Conservation (phyloP, 2,329 filamentous ascomycete genomes). For the Domatiomyces catenatus region DNA sequence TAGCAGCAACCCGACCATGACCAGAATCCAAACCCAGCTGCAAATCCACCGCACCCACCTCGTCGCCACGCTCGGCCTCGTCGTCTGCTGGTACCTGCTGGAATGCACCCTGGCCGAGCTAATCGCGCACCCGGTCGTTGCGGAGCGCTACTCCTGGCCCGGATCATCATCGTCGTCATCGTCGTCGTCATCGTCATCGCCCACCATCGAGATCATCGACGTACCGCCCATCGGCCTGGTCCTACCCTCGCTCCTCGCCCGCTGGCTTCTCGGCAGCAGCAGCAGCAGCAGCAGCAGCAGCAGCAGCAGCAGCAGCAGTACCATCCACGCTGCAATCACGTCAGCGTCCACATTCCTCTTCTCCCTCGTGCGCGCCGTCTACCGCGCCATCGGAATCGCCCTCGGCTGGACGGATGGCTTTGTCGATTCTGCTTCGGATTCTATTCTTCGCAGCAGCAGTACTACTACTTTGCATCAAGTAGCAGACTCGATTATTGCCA, state of each 20-base stretch:
- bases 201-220: conserved; percentile 19
- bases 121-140: conserved; percentile 37
- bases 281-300: neutral
- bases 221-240: conserved; percentile 37
- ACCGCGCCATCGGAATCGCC: conserved; percentile 9
- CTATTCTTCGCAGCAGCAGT: conserved; percentile 1
- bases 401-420: conserved; percentile 30
- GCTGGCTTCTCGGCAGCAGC: conserved; percentile 21
- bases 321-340: neutral
- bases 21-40: neutral
- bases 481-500: conserved; percentile 3
- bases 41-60: conserved; percentile 16
- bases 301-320: neutral
- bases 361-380: conserved; percentile 7
- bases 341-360: conserved; percentile 1
- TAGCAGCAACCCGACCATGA: too few species aligned
- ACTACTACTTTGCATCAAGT: conserved; percentile 1
- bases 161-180: neutral
- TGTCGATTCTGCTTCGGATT: conserved; percentile 23
- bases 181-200: too few species aligned
- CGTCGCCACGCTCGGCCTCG: conserved; percentile 20
- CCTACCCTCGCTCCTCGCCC: conserved; percentile 39
- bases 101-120: conserved; percentile 35
- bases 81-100: conserved; percentile 31
- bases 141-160: conserved; percentile 33